Percentiles rank a stretch among this genome's conserved stretches.
These are phyloP conservation scores for Leucogyrophana mollusca DNA, from an alignment of 768 basidiomycete species.

Conservation along the genomic window DNA sequence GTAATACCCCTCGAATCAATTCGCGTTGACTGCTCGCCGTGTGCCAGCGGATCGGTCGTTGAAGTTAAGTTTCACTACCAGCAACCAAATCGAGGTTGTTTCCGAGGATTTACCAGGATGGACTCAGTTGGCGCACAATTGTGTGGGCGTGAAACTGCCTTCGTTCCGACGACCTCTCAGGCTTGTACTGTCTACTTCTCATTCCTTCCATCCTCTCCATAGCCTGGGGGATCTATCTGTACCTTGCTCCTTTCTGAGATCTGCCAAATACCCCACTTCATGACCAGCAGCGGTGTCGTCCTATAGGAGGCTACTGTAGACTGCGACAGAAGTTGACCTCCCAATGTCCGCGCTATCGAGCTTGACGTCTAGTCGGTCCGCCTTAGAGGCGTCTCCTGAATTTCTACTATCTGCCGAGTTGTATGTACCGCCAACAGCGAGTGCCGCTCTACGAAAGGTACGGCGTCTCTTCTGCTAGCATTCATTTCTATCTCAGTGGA, in stretches of 20 bases:
- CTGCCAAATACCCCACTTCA: background rate
- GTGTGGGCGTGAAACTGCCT: background rate
- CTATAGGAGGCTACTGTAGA: background rate
- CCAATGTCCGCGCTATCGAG: constrained; percentile 4
- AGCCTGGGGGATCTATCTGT: too few species aligned
- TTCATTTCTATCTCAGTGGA: constrained; percentile 8
- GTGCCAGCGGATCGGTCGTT: too few species aligned
- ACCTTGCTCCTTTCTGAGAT: too few species aligned
- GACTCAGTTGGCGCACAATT: too few species aligned
- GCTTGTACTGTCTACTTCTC: background rate
- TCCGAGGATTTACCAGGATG: too few species aligned
- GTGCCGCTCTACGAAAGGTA: constrained; percentile 58
- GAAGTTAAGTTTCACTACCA: too few species aligned
- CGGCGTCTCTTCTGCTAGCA: constrained; percentile 10
- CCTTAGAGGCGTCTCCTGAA: constrained; percentile 36
- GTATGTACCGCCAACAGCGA: constrained; percentile 54
- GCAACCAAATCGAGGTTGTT: too few species aligned
- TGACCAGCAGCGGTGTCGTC: background rate
- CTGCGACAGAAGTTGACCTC: background rate
- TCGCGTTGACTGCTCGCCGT: too few species aligned
- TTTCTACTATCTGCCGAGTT: constrained; percentile 63
- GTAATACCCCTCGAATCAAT: constrained; percentile 4
- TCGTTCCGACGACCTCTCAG: background rate
- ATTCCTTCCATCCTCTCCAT: background rate
- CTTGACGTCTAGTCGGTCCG: background rate